phyloP scores from a whole-genome alignment of 768 basidiomycete species.

The Tylopilus rubrobrunneus region DNA sequence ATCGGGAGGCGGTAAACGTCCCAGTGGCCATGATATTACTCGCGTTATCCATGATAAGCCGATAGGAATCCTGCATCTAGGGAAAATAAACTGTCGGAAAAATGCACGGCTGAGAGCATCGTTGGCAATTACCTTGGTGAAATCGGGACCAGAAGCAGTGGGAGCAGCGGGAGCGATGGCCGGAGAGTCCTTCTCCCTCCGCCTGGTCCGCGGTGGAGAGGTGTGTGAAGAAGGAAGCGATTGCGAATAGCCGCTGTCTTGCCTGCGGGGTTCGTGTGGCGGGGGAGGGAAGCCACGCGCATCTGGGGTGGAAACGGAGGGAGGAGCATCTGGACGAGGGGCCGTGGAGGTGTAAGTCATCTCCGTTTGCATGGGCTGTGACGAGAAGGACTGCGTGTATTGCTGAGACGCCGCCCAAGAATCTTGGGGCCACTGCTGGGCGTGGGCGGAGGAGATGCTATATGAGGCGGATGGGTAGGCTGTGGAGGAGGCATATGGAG shows the following conservation, averaged over 20 bases:
- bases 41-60: conserved; percentile 39
- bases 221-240: conserved; percentile 26
- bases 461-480: conserved; percentile 30
- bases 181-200: conserved; percentile 35
- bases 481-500: conserved; percentile 29
- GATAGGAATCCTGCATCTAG: conserved; percentile 44
- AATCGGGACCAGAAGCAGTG: conserved; percentile 35
- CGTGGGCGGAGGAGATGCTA: conserved; percentile 26
- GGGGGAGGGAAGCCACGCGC: conserved; percentile 29
- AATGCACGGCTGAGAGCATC: conserved; percentile 4
- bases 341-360: conserved; percentile 33
- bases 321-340: conserved; percentile 30
- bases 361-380: conserved; percentile 33
- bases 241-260: conserved; percentile 31
- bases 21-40: conserved; percentile 26
- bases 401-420: conserved; percentile 35
- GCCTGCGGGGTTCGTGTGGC: conserved; percentile 32
- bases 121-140: conserved; percentile 35
- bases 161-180: conserved; percentile 23
- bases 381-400: conserved; percentile 30
- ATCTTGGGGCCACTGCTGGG: conserved; percentile 41
- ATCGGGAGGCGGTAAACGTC: conserved; percentile 20
- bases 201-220: conserved; percentile 34
- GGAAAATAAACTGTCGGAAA: conserved; percentile 9
- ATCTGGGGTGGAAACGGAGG: conserved; percentile 28